Conservation (phyloP, 208 protist genomes). For the Porcisia deanei region DNA sequence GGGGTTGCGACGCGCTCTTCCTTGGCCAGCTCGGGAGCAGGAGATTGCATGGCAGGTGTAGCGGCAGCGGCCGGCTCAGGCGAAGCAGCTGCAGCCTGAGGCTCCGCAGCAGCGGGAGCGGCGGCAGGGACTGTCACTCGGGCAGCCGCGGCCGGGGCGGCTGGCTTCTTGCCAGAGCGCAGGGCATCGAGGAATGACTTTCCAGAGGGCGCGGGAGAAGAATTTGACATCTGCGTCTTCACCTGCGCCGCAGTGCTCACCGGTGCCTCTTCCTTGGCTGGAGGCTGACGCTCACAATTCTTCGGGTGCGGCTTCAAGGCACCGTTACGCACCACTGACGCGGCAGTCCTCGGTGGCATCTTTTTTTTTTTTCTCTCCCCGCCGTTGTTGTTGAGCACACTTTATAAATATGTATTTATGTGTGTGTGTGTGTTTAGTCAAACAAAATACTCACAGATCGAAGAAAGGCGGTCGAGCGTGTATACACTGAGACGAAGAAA, state of each 20-base stretch:
- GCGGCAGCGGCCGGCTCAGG: not conserved
- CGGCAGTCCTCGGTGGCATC: conserved; percentile 33
- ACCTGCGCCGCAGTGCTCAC: conserved; percentile 48
- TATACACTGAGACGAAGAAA: not conserved
- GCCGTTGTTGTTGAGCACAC: conserved; percentile 10
- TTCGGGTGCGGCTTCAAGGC: conserved; percentile 26
- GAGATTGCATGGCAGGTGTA: conserved; percentile 20
- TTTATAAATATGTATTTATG: not conserved
- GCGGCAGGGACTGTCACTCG: conserved; percentile 3
- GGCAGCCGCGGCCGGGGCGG: conserved; percentile 4
- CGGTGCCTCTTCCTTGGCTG: conserved; percentile 37
- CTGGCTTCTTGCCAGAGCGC: conserved; percentile 33
- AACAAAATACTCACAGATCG: no score
- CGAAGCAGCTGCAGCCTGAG: conserved; percentile 6
- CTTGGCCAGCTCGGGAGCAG: conserved; percentile 10
- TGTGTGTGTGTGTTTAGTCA: not conserved
- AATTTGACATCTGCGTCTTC: conserved; percentile 60
- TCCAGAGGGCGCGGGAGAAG: conserved; percentile 50
- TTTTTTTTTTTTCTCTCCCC: conserved; percentile 30
- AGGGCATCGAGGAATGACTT: conserved; percentile 75
- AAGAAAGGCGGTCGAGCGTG: not conserved
- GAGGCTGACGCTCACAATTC: conserved; percentile 16
- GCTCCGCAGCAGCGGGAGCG: conserved; percentile 10
- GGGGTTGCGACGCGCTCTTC: conserved; percentile 12
- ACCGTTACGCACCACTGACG: conserved; percentile 25